These are phyloP conservation scores for Penicillium glabrum DNA, from an alignment of 2,329 filamentous ascomycete genomes.

Conservation along the genomic window DNA sequence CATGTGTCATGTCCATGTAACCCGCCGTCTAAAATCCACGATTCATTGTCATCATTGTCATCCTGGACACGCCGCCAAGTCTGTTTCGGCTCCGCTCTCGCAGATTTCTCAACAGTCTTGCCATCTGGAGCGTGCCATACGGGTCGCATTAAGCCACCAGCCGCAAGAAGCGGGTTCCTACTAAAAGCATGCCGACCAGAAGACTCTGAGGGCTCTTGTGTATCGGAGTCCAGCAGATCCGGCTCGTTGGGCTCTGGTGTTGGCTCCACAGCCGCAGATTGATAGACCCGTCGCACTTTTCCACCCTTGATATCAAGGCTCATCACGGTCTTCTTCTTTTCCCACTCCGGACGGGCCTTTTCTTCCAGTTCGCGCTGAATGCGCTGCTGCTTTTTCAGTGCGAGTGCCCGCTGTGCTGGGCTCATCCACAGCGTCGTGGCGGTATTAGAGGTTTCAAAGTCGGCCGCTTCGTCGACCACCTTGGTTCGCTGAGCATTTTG, in stretches of 20 bases:
- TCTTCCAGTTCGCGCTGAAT: slow-evolving; percentile 82
- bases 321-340: slow-evolving; percentile 80
- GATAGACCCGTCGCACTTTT: slow-evolving; percentile 64
- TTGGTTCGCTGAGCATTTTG: slow-evolving; percentile 82
- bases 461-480: slow-evolving; percentile 81
- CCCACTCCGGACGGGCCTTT: slow-evolving; percentile 80
- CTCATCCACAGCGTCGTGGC: slow-evolving; percentile 78
- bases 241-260: slow-evolving; percentile 18
- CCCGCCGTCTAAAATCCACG: slow-evolving; percentile 49
- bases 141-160: slow-evolving; percentile 45
- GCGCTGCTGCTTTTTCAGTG: slow-evolving; percentile 83
- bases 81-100: slow-evolving; percentile 36
- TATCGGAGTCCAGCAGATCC: slow-evolving; percentile 10
- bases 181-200: slow-evolving; percentile 39
- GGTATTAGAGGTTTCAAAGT: slow-evolving; percentile 63
- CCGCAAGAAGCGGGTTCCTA: slow-evolving; percentile 45
- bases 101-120: slow-evolving; percentile 20
- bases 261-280: slow-evolving; percentile 34
- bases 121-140: slow-evolving; percentile 43
- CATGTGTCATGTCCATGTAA: slow-evolving; percentile 32
- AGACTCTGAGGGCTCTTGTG: slow-evolving; percentile 13
- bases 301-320: slow-evolving; percentile 79
- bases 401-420: slow-evolving; percentile 76
- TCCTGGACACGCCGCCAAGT: slow-evolving; percentile 50
- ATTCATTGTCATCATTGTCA: slow-evolving; percentile 49